A percentile compares a stretch with the other conserved stretches of the same genome.
Conservation (phyloP, 495 filamentous ascomycete species). For the Patellaria atrata region DNA sequence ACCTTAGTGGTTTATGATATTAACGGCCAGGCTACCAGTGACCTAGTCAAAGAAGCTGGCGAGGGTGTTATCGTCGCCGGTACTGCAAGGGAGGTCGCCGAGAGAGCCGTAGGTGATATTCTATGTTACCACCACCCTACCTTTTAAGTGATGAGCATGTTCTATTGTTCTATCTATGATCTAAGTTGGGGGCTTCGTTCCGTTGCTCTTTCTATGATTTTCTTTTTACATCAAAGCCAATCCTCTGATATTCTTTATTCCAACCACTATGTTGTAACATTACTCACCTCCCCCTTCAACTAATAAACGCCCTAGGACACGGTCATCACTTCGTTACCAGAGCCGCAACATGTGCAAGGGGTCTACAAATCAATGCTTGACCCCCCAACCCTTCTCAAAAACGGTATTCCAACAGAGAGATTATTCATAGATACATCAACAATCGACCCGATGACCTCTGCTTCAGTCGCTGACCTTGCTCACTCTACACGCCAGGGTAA, state of each 20-base stretch:
- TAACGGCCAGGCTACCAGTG: constrained; percentile 25
- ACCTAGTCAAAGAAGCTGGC: constrained; percentile 26
- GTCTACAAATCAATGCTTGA: constrained; percentile 28
- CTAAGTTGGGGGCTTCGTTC: constrained; percentile 30
- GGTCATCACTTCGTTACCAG: constrained; percentile 32
- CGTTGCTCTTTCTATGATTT: constrained; percentile 26
- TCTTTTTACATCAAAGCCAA: constrained; percentile 27
- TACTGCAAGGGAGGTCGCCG: constrained; percentile 29
- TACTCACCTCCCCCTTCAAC: not conserved
- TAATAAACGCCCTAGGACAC: constrained; percentile 15
- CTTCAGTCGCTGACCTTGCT: constrained; percentile 17
- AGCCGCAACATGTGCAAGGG: constrained; percentile 24
- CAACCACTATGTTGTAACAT: not conserved
- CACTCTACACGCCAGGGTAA: constrained; percentile 19
- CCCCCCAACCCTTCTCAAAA: constrained; percentile 26
- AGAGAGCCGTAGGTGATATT: constrained; percentile 30
- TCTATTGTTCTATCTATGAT: constrained; percentile 29
- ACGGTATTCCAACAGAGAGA: constrained; percentile 18
- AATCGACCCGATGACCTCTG: constrained; percentile 30
- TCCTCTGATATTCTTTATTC: constrained; percentile 25
- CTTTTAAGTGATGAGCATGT: constrained; percentile 20
- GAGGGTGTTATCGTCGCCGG: constrained; percentile 24
- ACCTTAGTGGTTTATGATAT: constrained; percentile 34
- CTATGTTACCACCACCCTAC: not conserved
- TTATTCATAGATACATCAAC: constrained; percentile 34